phyloP scores from a whole-genome alignment of 495 filamentous ascomycete species.

The Bryoglossum gracile region DNA sequence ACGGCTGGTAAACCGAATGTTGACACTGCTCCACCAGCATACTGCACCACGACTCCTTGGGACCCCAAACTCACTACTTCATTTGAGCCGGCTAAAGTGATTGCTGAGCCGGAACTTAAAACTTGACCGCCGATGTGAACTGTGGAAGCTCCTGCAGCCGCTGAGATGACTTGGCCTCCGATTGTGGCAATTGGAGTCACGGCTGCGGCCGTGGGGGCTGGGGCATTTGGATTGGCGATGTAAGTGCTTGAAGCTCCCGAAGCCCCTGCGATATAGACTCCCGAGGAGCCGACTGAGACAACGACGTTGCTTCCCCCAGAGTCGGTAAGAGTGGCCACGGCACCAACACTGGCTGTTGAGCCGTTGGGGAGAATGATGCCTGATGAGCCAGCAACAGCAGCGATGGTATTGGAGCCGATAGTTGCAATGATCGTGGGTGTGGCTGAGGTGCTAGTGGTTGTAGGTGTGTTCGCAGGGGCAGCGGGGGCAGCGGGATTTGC shows the following conservation, averaged over 20 bases:
- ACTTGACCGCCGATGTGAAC: slow-evolving; percentile 2
- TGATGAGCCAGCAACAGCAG: neutral
- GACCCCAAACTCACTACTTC: slow-evolving; percentile 2
- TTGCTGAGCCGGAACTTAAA: neutral
- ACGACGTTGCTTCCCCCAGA: neutral
- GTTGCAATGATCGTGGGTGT: neutral
- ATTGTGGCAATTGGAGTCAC: slow-evolving; percentile 3
- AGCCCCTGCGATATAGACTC: neutral
- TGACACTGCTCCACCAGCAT: neutral
- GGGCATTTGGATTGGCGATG: neutral
- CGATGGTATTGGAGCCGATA: slow-evolving; percentile 4
- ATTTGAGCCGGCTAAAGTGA: slow-evolving; percentile 4
- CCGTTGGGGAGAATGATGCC: slow-evolving; percentile 6
- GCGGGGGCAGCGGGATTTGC: too few relatives aligned
- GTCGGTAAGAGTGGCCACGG: slow-evolving; percentile 1
- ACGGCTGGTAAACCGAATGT: slow-evolving; percentile 3
- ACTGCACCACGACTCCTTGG: neutral
- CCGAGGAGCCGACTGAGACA: slow-evolving; percentile 10
- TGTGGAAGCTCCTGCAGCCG: slow-evolving; percentile 8
- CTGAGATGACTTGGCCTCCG: slow-evolving; percentile 1
- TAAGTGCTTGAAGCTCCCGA: neutral
- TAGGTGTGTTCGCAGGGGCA: too few relatives aligned
- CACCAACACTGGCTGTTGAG: slow-evolving; percentile 1
- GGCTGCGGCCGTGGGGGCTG: neutral
- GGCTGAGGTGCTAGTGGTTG: neutral